Base-by-base conservation (phyloP, 257 asterid species). In the Avicennia marina region DNA sequence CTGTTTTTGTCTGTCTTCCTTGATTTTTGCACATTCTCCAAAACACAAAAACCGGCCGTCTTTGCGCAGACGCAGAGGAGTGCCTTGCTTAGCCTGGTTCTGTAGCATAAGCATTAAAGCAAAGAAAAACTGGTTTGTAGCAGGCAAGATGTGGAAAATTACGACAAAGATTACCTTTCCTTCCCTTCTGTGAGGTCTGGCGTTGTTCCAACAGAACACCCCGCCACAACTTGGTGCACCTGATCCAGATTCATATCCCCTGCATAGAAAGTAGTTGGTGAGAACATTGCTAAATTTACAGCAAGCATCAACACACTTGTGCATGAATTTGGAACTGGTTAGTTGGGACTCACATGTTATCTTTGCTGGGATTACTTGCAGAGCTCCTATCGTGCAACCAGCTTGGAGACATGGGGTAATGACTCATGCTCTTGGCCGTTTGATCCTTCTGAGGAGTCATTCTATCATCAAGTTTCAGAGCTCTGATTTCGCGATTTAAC, bases 201-300 rank as follows among this genome's bases (percentile, higher is more conserved):
- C 53, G 73, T 67, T 77, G 46, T 74, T 93, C 99, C 99, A 93
- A 70, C 99, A 93, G 71, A 93, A 79, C 61, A 90, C 49, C n/a
- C 77, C 84, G 34, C 90, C 72, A 80, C 99, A 93, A 62, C 99
- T 91, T 3, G 80, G 63, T 27, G 83, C 84, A 26, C 80, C 96
- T 0, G 91, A 36, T 26, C 96, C 89, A 15, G 97, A 93, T 73
- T 93, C 99, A 59, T 93, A 89, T 66, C 90, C 96, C 80, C 99
- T 89, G 79, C 38, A 64, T n/a, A 24, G 7, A 47, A 69, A 36
- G 10, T n/a, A 11, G 33, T 29, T 7, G 33, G 7, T 2, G 33
- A 2, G 5, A 29, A 7, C 33, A 29, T 29, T 29, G 33, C 3
- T 2, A 29, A 29, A 29, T 7, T 3, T 29, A 29, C 3, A 29